These are phyloP conservation scores for Juncus effusus DNA, from an alignment of 176 grass and related monocot species.

Conservation along the genomic window DNA sequence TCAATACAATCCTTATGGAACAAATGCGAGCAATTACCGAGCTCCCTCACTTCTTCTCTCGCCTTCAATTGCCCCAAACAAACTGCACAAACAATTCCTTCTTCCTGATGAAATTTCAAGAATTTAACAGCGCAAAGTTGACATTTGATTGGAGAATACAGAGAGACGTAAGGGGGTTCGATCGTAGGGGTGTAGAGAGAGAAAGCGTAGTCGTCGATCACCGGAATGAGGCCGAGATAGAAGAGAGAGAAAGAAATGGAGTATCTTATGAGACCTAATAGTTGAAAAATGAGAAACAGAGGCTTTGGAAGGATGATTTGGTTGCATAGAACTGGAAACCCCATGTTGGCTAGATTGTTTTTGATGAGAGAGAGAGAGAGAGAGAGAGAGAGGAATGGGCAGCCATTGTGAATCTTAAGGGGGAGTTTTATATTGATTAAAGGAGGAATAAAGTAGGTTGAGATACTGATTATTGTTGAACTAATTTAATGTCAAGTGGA, in stretches of 20 bases:
- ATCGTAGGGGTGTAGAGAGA: conserved; percentile 12
- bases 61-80: conserved; percentile 60
- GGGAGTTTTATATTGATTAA: conserved; percentile 2
- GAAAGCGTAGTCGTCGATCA: conserved; percentile 40
- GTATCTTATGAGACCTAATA: conserved; percentile 49
- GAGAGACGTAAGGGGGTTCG: conserved; percentile 7
- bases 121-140: conserved; percentile 44
- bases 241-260: conserved; percentile 42
- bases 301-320: conserved; percentile 76
- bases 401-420: background rate
- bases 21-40: conserved; percentile 62
- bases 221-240: conserved; percentile 38
- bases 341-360: conserved; percentile 34
- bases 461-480: background rate
- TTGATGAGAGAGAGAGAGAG: conserved; percentile 13
- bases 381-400: background rate
- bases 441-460: background rate
- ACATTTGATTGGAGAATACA: conserved; percentile 42
- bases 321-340: conserved; percentile 70
- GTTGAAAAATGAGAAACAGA: conserved; percentile 56
- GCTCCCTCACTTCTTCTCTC: conserved; percentile 59
- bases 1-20: conserved; percentile 85
- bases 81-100: conserved; percentile 41
- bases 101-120: conserved; percentile 17
- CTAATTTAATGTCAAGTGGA: background rate